Evolutionary conservation across 805 yeast species (phyloP), one percentile per base, ranked within the genome.

Genomic region (Saccharomycopsis fibuligera): DNA sequence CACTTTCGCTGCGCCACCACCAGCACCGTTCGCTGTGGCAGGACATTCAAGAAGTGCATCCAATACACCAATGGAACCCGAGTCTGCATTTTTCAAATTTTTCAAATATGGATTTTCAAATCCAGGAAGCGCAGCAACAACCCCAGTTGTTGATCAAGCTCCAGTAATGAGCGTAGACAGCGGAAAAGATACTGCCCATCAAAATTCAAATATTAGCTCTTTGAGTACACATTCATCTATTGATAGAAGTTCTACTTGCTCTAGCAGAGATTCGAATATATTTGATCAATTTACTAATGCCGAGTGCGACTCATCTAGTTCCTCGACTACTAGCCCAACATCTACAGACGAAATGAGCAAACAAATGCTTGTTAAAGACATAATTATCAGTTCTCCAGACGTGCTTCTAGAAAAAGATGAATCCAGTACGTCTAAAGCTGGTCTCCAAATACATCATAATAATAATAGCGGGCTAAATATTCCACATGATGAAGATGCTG

Each of bases 41-140:
- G 31, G n/a, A 25, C 21, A 5, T 8, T 22, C 46, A 5, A 44
- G 17, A 27, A 22, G 22, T 12, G 43, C 31, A 17, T 17, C 41
- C n/a, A 36, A 36, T 21, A 43, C 47, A 17, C 44, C 54, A 5
- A 10, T n/a, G 23, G 49, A 44, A 4, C 3, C 24, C 3, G 53
- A 51, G 24, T 48, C 49, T 30, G 35, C 35, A 17, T 49, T 51
- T 30, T 31, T 51, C 21, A 41, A 38, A 16, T 51, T 51, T 36
- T 51, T 51, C 45, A 48, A 45, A 39, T 51, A 51, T 27, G 55
- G 55, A 4, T 51, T 51, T 31, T 30, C 49, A 12, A 23, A 23
- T 8, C 14, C 49, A 10, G 22, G 27, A 16, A 35, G 41, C 12
- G 31, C 50, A 23, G 38, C n/a, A 14, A 14, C 36, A 35, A 47